Evolutionary conservation across 2,329 filamentous ascomycete species (phyloP), one percentile per base, ranked within the genome.

Genomic region (Botrytis aclada): DNA sequence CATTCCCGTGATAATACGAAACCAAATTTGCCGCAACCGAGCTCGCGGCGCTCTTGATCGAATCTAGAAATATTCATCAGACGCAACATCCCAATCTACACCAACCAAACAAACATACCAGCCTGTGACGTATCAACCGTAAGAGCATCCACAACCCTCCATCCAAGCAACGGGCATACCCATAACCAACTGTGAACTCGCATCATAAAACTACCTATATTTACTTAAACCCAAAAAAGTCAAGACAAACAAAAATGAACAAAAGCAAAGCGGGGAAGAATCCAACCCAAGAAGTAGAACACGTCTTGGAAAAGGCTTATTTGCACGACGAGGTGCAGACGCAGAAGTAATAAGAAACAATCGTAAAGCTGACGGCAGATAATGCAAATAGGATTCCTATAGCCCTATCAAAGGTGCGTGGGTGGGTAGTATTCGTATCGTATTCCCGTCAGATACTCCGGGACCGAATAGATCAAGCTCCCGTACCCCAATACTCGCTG

Each of bases 1-100:
- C 78, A 75, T 88, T 86, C 56, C 87, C 87, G 69, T 81, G 81
- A 79, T 89, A 89, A 75, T 84, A 86, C 56, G 80, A 79, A 81
- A 88, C 83, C 79, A 88, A 82, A 61, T 84, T 85, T 71, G 84
- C 80, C 4, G 86, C 86, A 37, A 81, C 77, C 56, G 77, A 79
- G 71, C 79, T 80, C n/a, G 82, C 80, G 2, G 78, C 78, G 45
- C 72, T 73, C 72, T 80, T 82, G 70, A 83, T 78, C 12, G 81
- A 81, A 67, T 76, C 81, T 82, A 54, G 14, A 2, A 25, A 58
- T 12, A 47, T 54, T 43, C 39, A 56, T 72, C 20, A 72, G 61
- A 63, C 20, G 25, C 18, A 62, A 7, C 25, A n/a, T 66, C 20
- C 29, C 10, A 63, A 63, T 14, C 14, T 29, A 20, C 61, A 32